Percentiles rank a stretch among this genome's conserved stretches.
Conservation (phyloP, 495 filamentous ascomycete species). For the Trichocladium uniseriatum region DNA sequence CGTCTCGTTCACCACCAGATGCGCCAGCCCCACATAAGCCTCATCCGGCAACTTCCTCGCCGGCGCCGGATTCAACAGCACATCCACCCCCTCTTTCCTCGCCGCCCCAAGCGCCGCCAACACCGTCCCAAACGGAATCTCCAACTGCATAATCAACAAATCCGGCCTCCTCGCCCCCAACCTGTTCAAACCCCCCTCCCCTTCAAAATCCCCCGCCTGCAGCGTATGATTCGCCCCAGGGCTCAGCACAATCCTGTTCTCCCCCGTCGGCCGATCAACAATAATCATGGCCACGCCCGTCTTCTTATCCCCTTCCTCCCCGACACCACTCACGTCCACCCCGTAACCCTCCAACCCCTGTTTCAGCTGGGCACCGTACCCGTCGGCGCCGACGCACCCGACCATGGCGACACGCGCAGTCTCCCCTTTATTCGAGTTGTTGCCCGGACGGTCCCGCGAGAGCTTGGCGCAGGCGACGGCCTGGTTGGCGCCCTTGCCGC, state of each 20-base stretch:
- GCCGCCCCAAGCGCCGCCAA: constrained; percentile 53
- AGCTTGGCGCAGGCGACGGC: constrained; percentile 62
- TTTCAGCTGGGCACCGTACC: constrained; percentile 46
- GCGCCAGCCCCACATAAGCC: constrained; percentile 60
- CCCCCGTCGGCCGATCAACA: constrained; percentile 65
- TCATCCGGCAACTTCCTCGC: constrained; percentile 58
- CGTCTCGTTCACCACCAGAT: constrained; percentile 84
- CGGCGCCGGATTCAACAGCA: constrained; percentile 79
- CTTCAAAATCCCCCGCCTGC: constrained; percentile 6
- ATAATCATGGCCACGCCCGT: constrained; percentile 80
- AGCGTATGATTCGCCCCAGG: constrained; percentile 66
- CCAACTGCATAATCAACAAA: constrained; percentile 78
- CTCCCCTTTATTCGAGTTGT: constrained; percentile 26
- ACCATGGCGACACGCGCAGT: constrained; percentile 65
- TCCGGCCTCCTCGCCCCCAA: constrained; percentile 27
- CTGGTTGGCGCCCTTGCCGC: constrained; percentile 96
- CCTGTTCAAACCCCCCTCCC: not conserved
- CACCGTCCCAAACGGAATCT: constrained; percentile 68
- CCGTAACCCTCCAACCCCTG: constrained; percentile 47
- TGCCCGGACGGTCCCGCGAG: constrained; percentile 24
- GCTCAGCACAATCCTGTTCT: constrained; percentile 79
- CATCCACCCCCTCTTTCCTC: constrained; percentile 39
- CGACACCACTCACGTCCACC: constrained; percentile 52
- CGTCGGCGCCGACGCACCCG: constrained; percentile 69
- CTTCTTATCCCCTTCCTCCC: constrained; percentile 36